Evolutionary conservation across 768 basidiomycete species (phyloP).

Genomic region (Megacollybia marginata): DNA sequence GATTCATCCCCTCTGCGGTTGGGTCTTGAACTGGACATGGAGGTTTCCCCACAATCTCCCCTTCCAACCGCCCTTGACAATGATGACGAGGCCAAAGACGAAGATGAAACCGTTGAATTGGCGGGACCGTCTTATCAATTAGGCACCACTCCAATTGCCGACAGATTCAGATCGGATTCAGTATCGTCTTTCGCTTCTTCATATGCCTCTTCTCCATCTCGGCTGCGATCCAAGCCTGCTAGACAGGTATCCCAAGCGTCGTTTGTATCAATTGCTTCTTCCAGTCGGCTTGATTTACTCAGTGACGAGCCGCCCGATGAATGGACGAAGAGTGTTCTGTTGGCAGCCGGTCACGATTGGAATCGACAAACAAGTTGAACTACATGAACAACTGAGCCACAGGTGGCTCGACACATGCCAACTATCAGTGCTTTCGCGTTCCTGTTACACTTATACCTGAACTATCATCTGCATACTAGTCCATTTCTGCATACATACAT

Average conservation of each 20-base stretch:
- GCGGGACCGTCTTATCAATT: constrained; percentile 5
- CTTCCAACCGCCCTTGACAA: constrained; percentile 11
- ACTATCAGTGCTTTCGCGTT: no score
- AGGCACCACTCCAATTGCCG: constrained; percentile 30
- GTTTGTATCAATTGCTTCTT: constrained; percentile 26
- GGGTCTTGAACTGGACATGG: constrained; percentile 26
- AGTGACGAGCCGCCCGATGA: constrained; percentile 48
- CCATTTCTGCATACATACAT: no score
- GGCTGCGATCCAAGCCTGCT: constrained; percentile 7
- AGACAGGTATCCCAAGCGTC: constrained; percentile 15
- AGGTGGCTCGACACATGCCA: no score
- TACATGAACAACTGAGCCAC: no score
- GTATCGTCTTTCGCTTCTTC: constrained; percentile 6
- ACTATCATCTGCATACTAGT: no score
- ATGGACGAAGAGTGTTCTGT: constrained; percentile 69
- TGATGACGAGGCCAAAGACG: constrained; percentile 1
- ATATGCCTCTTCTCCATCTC: constrained; percentile 3
- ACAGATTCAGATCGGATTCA: constrained; percentile 17
- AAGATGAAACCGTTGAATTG: constrained; percentile 3
- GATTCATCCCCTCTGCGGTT: constrained; percentile 46
- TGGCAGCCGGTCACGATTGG: constrained; percentile 45
- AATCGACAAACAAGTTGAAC: no score
- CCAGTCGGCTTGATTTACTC: constrained; percentile 40
- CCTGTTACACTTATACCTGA: no score
- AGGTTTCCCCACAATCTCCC: constrained; percentile 9